Conservation (phyloP, 2,329 filamentous ascomycete genomes). For the Epicoccum nigrum region DNA sequence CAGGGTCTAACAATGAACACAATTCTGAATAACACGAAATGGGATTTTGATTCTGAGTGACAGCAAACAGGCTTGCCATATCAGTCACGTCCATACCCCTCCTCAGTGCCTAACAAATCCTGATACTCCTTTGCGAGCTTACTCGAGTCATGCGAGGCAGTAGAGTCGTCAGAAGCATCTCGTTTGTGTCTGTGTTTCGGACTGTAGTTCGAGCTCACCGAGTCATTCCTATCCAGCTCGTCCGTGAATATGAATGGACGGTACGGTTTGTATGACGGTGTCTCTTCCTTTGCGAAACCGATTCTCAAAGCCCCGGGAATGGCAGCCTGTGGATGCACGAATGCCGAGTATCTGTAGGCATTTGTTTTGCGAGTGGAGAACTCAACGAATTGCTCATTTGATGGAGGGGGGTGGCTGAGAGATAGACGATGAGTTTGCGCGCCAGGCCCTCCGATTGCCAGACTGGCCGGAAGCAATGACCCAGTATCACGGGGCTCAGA, state of each 20-base stretch:
- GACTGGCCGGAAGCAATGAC: constrained; percentile 27
- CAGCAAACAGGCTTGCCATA: too few relatives aligned
- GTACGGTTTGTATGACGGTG: constrained; percentile 9
- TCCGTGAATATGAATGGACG: constrained; percentile 3
- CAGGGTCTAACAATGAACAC: too few relatives aligned
- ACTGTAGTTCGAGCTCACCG: constrained; percentile 5
- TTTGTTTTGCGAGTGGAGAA: constrained; percentile 7
- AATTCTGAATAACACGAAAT: too few relatives aligned
- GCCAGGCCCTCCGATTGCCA: constrained; percentile 25
- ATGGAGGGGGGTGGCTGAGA: background rate
- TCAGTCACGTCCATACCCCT: constrained; percentile 23
- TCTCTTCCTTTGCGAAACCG: background rate
- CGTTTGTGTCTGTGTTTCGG: constrained; percentile 25
- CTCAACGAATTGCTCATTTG: background rate
- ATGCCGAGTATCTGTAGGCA: constrained; percentile 6
- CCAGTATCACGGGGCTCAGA: constrained; percentile 1
- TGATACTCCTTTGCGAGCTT: constrained; percentile 36
- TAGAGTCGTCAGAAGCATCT: constrained; percentile 19
- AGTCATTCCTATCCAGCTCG: constrained; percentile 1
- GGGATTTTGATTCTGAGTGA: too few relatives aligned
- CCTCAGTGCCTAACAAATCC: constrained; percentile 27
- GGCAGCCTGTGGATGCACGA: background rate
- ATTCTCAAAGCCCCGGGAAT: background rate
- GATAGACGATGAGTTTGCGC: constrained; percentile 4
- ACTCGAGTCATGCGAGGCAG: constrained; percentile 23